These are phyloP conservation scores for Pyrenochaeta sp. DNA, from an alignment of 2,329 filamentous ascomycete species.

Conservation along the genomic window DNA sequence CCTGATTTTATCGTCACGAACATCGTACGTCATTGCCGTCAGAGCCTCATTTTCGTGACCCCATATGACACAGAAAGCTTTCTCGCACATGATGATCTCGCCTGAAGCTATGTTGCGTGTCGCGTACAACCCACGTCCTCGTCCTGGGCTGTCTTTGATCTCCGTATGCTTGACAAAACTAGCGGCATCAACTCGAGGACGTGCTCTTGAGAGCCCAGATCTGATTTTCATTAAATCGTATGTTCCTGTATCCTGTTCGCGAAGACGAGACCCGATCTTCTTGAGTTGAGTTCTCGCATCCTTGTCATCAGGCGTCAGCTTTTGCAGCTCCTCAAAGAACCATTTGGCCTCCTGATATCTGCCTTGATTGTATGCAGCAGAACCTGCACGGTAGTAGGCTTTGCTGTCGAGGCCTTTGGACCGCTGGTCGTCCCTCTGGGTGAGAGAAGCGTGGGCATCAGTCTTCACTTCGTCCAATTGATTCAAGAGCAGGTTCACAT, in stretches of 20 bases:
- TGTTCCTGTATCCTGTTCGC: constrained; percentile 52
- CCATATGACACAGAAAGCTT: constrained; percentile 59
- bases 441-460: constrained; percentile 41
- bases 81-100: constrained; percentile 64
- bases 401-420: constrained; percentile 52
- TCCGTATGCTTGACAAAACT: constrained; percentile 56
- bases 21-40: constrained; percentile 56
- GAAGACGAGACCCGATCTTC: constrained; percentile 25
- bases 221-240: constrained; percentile 51
- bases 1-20: constrained; percentile 47
- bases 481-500: constrained; percentile 41
- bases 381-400: constrained; percentile 55
- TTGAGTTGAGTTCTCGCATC: constrained; percentile 42
- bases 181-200: constrained; percentile 58
- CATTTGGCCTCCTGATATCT: constrained; percentile 50
- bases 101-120: constrained; percentile 58
- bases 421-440: constrained; percentile 31
- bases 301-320: constrained; percentile 42
- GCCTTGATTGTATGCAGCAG: constrained; percentile 56
- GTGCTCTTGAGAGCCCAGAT: constrained; percentile 48
- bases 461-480: constrained; percentile 42
- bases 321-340: constrained; percentile 45
- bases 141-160: constrained; percentile 51
- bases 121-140: constrained; percentile 62
- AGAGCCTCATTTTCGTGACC: constrained; percentile 53